Evolutionary conservation across 805 yeast genomes (phyloP).

Genomic region (Candida vaughaniae): DNA sequence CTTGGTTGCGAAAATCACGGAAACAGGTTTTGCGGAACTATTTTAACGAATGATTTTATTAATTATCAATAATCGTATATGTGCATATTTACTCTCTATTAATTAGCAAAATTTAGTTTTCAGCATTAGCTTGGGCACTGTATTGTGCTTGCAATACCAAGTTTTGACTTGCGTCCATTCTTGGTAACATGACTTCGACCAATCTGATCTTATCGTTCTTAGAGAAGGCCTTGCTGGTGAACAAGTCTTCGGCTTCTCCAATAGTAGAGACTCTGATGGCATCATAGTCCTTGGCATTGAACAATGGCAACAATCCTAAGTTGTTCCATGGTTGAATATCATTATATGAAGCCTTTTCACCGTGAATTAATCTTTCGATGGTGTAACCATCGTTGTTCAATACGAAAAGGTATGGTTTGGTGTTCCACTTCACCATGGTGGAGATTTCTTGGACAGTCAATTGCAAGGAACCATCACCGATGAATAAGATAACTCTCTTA

Average conservation of each 20-base stretch:
- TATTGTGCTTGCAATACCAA: constrained; percentile 44
- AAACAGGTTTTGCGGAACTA: too few species aligned
- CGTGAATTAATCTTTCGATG: constrained; percentile 73
- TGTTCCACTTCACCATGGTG: constrained; percentile 64
- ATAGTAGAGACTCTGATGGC: constrained; percentile 51
- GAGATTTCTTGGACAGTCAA: constrained; percentile 73
- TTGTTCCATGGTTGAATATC: constrained; percentile 71
- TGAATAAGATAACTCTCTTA: constrained; percentile 63
- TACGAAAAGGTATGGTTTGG: constrained; percentile 66
- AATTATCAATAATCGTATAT: too few species aligned
- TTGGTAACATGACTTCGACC: constrained; percentile 66
- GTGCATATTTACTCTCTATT: too few species aligned
- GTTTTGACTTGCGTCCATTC: constrained; percentile 67
- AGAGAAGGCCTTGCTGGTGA: constrained; percentile 47
- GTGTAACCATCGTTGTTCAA: constrained; percentile 75
- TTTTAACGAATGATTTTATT: too few species aligned
- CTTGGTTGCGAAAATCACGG: too few species aligned
- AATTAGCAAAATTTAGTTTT: too few species aligned
- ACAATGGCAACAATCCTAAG: constrained; percentile 53
- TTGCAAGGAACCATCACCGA: constrained; percentile 77
- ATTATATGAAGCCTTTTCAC: constrained; percentile 62
- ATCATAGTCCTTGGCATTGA: constrained; percentile 60
- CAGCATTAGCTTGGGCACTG: constrained; percentile 26
- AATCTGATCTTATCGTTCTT: constrained; percentile 59
- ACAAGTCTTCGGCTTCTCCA: constrained; percentile 57